Conservation (phyloP, 768 basidiomycete species). For the Hypsizygus marmoreus region DNA sequence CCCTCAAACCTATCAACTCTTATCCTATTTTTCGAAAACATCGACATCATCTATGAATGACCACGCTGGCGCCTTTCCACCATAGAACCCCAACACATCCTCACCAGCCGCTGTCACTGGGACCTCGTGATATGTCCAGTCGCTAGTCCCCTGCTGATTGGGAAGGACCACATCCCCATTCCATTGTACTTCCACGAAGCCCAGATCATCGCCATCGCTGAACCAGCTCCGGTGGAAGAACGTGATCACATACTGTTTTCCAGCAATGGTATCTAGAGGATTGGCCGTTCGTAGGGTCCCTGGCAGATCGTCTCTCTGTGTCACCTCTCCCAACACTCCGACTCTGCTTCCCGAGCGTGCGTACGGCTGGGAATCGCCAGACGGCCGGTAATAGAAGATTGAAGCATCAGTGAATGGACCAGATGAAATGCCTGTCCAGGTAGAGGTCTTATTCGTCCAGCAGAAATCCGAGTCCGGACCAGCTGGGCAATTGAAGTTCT, state of each 20-base stretch:
- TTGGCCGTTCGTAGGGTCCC: conserved; percentile 15
- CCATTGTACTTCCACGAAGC: conserved; percentile 15
- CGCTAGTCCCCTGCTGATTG: conserved; percentile 7
- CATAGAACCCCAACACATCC: conserved; percentile 12
- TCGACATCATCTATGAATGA: conserved; percentile 17
- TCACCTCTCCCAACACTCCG: conserved; percentile 12
- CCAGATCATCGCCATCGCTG: conserved; percentile 3
- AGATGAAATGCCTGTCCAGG: conserved; percentile 15
- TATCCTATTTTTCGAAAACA: no score
- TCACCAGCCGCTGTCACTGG: conserved; percentile 10
- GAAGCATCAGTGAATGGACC: conserved; percentile 12
- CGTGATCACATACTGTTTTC: conserved; percentile 11
- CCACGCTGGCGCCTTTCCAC: conserved; percentile 19
- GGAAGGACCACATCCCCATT: conserved; percentile 11
- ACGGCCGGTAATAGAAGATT: conserved; percentile 17
- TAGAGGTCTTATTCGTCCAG: conserved; percentile 8
- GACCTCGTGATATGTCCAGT: conserved; percentile 4
- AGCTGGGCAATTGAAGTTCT: conserved; percentile 12
- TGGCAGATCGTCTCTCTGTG: conserved; percentile 4
- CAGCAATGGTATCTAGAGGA: conserved; percentile 8
- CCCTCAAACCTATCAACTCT: no score
- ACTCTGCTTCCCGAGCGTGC: conserved; percentile 14
- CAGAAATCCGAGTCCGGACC: conserved; percentile 16
- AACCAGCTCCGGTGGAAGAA: conserved; percentile 13
- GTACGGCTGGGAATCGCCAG: no score